These are phyloP conservation scores for Eutrema japonicum DNA, from an alignment of 345 rosid species.

Conservation along the genomic window DNA sequence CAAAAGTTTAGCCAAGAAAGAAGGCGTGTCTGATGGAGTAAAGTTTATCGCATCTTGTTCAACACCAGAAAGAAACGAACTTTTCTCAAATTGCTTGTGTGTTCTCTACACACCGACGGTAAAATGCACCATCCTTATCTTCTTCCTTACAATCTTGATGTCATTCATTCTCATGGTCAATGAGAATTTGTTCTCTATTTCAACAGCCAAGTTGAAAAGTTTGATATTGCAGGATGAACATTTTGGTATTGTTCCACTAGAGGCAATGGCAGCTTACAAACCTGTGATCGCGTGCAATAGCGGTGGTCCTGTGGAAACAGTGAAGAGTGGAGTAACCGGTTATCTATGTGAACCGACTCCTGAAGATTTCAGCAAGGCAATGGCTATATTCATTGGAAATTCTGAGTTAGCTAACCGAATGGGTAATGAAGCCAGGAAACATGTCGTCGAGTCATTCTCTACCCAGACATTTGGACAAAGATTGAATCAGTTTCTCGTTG, in stretches of 20 bases:
- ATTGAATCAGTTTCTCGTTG: constrained; percentile 54
- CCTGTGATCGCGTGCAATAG: constrained; percentile 80
- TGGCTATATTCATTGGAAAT: constrained; percentile 62
- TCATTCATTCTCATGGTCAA: constrained; percentile 43
- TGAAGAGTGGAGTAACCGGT: constrained; percentile 60
- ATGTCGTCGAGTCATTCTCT: constrained; percentile 55
- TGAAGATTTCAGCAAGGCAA: constrained; percentile 53
- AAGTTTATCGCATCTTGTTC: constrained; percentile 48
- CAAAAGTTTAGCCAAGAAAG: background rate
- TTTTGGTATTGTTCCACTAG: constrained; percentile 77
- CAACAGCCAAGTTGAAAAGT: background rate
- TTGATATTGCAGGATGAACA: constrained; percentile 60
- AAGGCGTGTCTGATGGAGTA: background rate
- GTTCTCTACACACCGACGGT: constrained; percentile 77
- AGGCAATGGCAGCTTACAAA: constrained; percentile 78
- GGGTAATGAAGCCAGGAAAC: constrained; percentile 59
- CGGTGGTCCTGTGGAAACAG: constrained; percentile 70
- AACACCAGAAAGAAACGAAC: constrained; percentile 59
- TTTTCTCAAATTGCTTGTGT: constrained; percentile 66
- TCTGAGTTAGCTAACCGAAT: constrained; percentile 56
- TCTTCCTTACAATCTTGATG: constrained; percentile 61
- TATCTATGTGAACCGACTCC: constrained; percentile 64
- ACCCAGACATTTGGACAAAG: constrained; percentile 58
- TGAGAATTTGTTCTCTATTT: background rate
- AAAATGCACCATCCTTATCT: constrained; percentile 19